Base-by-base conservation (phyloP, 352 stramenopile species). In the Phytophthora citrophthora region DNA sequence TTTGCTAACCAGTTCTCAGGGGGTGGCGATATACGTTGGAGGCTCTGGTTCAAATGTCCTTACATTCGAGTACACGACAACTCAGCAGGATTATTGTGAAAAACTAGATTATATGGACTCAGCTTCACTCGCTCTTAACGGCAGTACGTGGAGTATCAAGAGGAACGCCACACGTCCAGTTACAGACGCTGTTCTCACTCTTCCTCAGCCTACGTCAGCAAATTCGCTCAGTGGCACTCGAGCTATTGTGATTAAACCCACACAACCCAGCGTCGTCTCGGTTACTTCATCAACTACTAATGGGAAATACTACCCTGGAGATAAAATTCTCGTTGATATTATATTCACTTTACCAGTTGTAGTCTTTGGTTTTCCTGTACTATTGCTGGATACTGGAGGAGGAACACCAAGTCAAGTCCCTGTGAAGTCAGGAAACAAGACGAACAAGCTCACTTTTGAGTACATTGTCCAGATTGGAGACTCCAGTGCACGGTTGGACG, bases 331-430 rank as follows among this genome's bases (percentile, higher is more conserved):
- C 0, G 60, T 94, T 16, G 56, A 81, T 7, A 70, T 94, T 1
- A 54, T 69, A 3, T 94, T 94, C 43, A 86, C 86, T 1, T 46
- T 92, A 23, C 83, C 81, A 4, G 86, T 94, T 0, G 38, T 85
- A 0, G 83, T 90, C 11, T 80, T 78, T 56, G 83, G 83, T 0
- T 69, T 63, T 9, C 83, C 85, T 3, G 55, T 75, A 1, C 18
- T 93, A 4, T 27, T 74, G 0, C 32, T 93, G 3, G 68, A 63
- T 4, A 73, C 59, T 4, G 48, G 63, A 2, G 48, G 45, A 5
- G 32, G 41, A 18, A 5, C 26, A 0, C 54, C 55, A 15, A 65
- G 76, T 6, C 46, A 51, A 20, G 79, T 81, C 0, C 39, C 40
- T 1, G 75, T 83, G 4, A 26, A 24, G 2, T 46, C 43, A 3